A percentile compares a stretch with the other conserved stretches of the same genome.
Evolutionary conservation across 305 asterid species (phyloP).

Genomic region (Solanum hybrid): DNA sequence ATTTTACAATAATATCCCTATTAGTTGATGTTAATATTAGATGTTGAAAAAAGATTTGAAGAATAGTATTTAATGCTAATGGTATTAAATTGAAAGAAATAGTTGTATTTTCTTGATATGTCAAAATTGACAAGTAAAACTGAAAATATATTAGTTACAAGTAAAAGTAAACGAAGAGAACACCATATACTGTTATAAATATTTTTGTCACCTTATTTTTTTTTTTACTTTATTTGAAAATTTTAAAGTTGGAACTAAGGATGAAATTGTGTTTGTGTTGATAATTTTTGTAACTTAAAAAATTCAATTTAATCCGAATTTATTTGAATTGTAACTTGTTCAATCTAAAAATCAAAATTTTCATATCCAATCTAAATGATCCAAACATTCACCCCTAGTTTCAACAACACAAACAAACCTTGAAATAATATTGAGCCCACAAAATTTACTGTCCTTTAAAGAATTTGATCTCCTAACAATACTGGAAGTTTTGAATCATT

Average conservation of each 20-base stretch:
- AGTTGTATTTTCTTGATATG: rapidly evolving
- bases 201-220: no score
- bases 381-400: not conserved
- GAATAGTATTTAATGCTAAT: no score
- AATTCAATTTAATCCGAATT: no score
- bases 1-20: not conserved
- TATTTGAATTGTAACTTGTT: not conserved
- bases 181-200: rapidly evolving
- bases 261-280: not conserved
- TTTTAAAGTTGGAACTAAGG: not conserved
- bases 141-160: no score
- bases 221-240: no score
- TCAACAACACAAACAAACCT: not conserved
- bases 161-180: no score
- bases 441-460: no score
- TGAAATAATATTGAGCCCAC: not conserved
- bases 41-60: no score
- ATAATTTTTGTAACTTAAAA: not conserved
- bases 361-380: not conserved
- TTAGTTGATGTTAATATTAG: not conserved
- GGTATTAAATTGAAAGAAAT: rapidly evolving
- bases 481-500: not conserved
- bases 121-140: no score
- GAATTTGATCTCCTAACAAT: not conserved
- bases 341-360: not conserved